Evolutionary conservation across 495 filamentous ascomycete species (phyloP).

Genomic region (Penicillium bovifimosum): DNA sequence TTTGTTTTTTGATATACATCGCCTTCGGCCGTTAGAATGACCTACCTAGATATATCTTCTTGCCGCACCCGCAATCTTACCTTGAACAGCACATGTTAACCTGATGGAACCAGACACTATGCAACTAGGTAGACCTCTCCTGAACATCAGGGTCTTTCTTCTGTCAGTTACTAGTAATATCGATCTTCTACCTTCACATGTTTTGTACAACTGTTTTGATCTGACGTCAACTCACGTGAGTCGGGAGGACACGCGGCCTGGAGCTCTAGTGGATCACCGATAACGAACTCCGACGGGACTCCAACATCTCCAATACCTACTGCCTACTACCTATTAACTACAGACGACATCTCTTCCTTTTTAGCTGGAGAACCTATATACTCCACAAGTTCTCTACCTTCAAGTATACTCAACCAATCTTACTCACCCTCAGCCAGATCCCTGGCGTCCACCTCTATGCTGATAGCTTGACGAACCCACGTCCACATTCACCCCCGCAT

Average conservation of each 20-base stretch:
- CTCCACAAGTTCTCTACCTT: not conserved
- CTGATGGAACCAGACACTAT: not conserved
- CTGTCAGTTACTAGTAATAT: not conserved
- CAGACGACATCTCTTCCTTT: not conserved
- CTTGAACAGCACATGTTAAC: slow-evolving; percentile 3
- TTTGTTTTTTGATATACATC: not conserved
- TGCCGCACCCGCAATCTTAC: not conserved
- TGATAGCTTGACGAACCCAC: slow-evolving; percentile 1
- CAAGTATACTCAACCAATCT: not conserved
- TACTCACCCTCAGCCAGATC: not conserved
- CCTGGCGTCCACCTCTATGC: not conserved
- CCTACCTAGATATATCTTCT: not conserved
- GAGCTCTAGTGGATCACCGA: slow-evolving; percentile 10
- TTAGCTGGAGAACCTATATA: not conserved
- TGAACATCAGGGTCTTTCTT: not conserved
- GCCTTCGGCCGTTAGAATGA: not conserved
- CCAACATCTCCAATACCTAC: slow-evolving; percentile 4
- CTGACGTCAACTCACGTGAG: slow-evolving; percentile 28
- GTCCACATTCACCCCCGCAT: not conserved
- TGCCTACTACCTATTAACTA: no score
- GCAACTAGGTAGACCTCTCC: not conserved
- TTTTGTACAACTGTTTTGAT: not conserved
- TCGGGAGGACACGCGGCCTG: slow-evolving; percentile 10
- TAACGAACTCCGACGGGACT: slow-evolving; percentile 5
- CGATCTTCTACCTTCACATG: not conserved